A percentile compares a stretch with the other conserved stretches of the same genome.
Evolutionary conservation across 176 grass and related monocot species (phyloP).

Genomic region (Tuctoria greenei): DNA sequence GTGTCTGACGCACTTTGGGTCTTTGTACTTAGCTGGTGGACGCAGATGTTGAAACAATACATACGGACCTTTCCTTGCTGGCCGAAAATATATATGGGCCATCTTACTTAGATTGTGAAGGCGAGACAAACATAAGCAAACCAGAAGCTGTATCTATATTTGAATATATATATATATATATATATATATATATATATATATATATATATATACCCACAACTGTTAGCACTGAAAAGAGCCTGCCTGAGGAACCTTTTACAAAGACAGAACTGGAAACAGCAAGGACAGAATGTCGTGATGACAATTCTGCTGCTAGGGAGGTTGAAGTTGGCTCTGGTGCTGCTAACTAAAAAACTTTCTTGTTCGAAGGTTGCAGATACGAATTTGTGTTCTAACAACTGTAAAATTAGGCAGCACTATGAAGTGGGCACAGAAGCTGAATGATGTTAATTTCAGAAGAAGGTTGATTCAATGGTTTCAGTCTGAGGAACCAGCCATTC

Average conservation of each 20-base stretch:
- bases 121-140: constrained; percentile 18
- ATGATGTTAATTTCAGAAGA: constrained; percentile 4
- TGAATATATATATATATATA: too few species aligned
- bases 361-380: not conserved
- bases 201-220: constrained; percentile 2
- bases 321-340: constrained; percentile 11
- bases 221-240: not conserved
- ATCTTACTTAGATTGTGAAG: not conserved
- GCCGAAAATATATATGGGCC: not conserved
- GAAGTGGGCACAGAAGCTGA: constrained; percentile 17
- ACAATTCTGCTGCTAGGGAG: constrained; percentile 12
- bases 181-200: too few species aligned
- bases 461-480: not conserved
- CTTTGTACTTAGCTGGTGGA: too few species aligned
- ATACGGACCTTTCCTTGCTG: constrained; percentile 47
- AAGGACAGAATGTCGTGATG: constrained; percentile 9
- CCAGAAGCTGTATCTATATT: constrained; percentile 39
- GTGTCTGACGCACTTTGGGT: too few species aligned
- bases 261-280: constrained; percentile 4
- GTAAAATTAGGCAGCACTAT: constrained; percentile 1
- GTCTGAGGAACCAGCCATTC: not conserved
- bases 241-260: not conserved
- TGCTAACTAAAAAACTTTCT: not conserved
- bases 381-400: not conserved
- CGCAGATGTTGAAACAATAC: constrained; percentile 72